Evolutionary conservation across 2,329 filamentous ascomycete genomes (phyloP).

Genomic region (Penicillium glabrum): DNA sequence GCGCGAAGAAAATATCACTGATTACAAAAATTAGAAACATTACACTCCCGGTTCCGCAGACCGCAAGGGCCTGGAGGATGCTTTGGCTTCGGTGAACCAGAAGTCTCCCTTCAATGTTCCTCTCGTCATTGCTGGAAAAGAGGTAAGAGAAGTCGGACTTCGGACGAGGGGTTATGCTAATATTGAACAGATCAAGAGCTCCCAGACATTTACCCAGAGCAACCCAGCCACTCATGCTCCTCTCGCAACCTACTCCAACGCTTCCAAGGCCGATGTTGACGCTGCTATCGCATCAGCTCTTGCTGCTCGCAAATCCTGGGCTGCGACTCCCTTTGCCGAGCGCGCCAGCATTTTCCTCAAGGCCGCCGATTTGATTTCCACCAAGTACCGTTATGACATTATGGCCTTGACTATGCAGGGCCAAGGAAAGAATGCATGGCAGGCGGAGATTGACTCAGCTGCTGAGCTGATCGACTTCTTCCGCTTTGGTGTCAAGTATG

Average conservation of each 20-base stretch:
- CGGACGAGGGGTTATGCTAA: not conserved
- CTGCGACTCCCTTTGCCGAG: conserved; percentile 81
- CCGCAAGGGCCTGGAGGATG: conserved; percentile 71
- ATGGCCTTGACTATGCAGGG: conserved; percentile 96
- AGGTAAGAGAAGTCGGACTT: conserved; percentile 51
- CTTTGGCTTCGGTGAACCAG: conserved; percentile 68
- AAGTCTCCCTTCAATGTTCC: conserved; percentile 75
- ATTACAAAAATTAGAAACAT: conserved; percentile 64
- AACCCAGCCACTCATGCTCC: conserved; percentile 81
- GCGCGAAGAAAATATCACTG: not conserved
- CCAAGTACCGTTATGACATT: conserved; percentile 93
- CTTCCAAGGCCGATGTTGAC: conserved; percentile 72
- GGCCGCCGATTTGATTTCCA: conserved; percentile 84
- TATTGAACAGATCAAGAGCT: conserved; percentile 29
- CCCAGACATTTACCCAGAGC: conserved; percentile 58
- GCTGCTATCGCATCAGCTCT: conserved; percentile 81
- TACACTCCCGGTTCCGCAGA: conserved; percentile 83
- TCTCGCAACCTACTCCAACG: conserved; percentile 83
- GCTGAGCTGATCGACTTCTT: conserved; percentile 92
- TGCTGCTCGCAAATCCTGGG: conserved; percentile 83
- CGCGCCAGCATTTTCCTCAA: conserved; percentile 93
- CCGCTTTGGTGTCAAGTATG: conserved; percentile 87
- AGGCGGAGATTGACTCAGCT: conserved; percentile 96
- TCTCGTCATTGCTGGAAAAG: conserved; percentile 77
- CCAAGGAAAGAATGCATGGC: conserved; percentile 98